Conservation (phyloP, 169 alveolate species). For the Eimeria zaria region DNA sequence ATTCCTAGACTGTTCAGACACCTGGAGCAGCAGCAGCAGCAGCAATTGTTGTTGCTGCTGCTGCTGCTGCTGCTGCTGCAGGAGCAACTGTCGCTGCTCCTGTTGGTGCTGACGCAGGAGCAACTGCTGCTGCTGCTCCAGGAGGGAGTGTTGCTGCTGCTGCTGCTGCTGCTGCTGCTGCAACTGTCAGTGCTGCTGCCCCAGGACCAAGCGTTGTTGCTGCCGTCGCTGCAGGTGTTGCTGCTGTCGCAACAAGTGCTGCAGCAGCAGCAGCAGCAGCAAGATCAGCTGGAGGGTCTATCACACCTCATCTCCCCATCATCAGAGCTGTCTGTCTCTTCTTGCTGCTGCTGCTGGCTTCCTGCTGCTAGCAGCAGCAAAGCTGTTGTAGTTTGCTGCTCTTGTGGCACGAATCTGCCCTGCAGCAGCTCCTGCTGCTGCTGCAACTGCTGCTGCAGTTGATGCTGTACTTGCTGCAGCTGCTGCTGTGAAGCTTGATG, state of each 20-base stretch:
- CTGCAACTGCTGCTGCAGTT: slow-evolving; percentile 16
- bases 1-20: not conserved
- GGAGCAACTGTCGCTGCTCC: too few relatives aligned
- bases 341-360: slow-evolving; percentile 55
- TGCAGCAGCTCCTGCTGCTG: slow-evolving; percentile 46
- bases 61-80: not conserved
- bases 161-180: too few relatives aligned
- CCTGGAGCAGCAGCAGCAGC: slow-evolving; percentile 43
- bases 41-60: not conserved
- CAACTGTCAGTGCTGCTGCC: too few relatives aligned
- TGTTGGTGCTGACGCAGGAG: too few relatives aligned
- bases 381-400: not conserved
- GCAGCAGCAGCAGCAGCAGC: not conserved
- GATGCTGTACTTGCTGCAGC: slow-evolving; percentile 13
- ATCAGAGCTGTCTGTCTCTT: slow-evolving; percentile 36
- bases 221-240: too few relatives aligned
- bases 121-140: too few relatives aligned
- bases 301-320: slow-evolving; percentile 58
- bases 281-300: slow-evolving; percentile 23
- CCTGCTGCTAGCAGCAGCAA: slow-evolving; percentile 3
- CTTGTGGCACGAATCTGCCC: not conserved
- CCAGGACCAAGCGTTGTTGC: too few relatives aligned
- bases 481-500: not conserved
- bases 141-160: too few relatives aligned
- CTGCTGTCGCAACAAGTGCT: not conserved